A percentile compares a stretch with the other conserved stretches of the same genome.
phyloP scores from a whole-genome alignment of 805 yeast species.

The Starmerella ratchasimensis region DNA sequence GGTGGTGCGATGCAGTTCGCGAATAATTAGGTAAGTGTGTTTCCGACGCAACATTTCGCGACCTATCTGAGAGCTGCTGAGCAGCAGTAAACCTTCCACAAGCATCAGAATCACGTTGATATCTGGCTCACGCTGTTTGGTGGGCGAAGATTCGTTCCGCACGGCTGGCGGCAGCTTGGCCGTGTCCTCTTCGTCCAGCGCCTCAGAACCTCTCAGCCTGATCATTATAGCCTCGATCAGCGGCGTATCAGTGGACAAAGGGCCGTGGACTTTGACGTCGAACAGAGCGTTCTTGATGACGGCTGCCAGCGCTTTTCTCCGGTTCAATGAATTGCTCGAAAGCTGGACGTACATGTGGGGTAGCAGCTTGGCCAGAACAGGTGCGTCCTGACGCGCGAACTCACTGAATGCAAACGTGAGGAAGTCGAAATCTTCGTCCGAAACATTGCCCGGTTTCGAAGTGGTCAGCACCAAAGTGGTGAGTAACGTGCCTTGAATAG shows the following conservation, averaged over 20 bases:
- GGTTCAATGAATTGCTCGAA: slow-evolving; percentile 55
- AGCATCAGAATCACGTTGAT: slow-evolving; percentile 50
- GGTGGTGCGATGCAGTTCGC: slow-evolving; percentile 60
- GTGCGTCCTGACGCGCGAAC: slow-evolving; percentile 47
- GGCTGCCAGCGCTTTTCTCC: slow-evolving; percentile 88
- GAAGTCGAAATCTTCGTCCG: slow-evolving; percentile 65
- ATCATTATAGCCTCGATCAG: slow-evolving; percentile 66
- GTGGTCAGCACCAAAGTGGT: slow-evolving; percentile 54
- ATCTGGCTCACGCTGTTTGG: slow-evolving; percentile 63
- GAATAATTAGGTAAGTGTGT: slow-evolving; percentile 70
- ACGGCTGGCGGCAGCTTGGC: slow-evolving; percentile 79
- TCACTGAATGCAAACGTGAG: slow-evolving; percentile 83
- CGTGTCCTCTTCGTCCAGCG: slow-evolving; percentile 70
- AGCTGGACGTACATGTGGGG: slow-evolving; percentile 75
- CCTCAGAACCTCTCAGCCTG: slow-evolving; percentile 66
- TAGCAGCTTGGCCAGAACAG: slow-evolving; percentile 41
- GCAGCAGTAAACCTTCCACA: slow-evolving; percentile 62
- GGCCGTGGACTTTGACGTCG: slow-evolving; percentile 55
- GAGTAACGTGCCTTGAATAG: slow-evolving; percentile 47
- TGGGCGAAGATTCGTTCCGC: slow-evolving; percentile 54
- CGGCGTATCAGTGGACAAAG: slow-evolving; percentile 47
- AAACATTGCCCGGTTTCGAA: slow-evolving; percentile 29
- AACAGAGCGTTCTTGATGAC: slow-evolving; percentile 82
- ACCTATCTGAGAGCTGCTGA: slow-evolving; percentile 59
- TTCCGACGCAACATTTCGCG: slow-evolving; percentile 70